Evolutionary conservation across 768 basidiomycete species (phyloP), one percentile per base, ranked within the genome.

Genomic region (Hygrocybe coccinea): DNA sequence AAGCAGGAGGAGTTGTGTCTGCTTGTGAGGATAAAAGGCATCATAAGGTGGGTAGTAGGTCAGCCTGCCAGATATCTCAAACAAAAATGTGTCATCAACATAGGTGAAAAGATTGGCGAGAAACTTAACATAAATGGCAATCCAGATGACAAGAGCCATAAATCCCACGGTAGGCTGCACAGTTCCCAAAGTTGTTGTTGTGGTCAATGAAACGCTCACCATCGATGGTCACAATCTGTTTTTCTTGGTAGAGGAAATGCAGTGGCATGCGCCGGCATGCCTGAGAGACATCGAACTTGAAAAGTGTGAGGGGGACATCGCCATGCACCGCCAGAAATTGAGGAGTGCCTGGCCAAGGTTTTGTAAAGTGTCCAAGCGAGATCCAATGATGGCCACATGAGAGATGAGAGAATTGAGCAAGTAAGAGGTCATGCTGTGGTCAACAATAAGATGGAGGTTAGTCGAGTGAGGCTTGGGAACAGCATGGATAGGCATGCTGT

Each of bases 391-490:
- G 34, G 64, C 63, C 1, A 65, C 56, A 0, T 39, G 35, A 0
- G 62, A 51, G 52, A 76, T 73, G 63, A 69, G 67, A 0, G 69
- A n/a, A n/a, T n/a, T n/a, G n/a, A n/a, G n/a, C n/a, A n/a, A n/a
- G n/a, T n/a, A n/a, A n/a, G n/a, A n/a, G 64, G 57, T 80, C 79
- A 1, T 63, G 43, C 65, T 71, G 10, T 79, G 78, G 54, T 81
- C 64, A 8, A 63, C 68, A 9, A 81, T 62, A 0, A 80, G 64
- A 0, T 70, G 57, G 2, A 74, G 57, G 24, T 77, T 74, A 15
- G 60, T 59, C 0, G 73, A 65, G 0, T 58, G 46, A 0, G 65
- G 59, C 35, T 76, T 76, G 0, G 75, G 77, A 0, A 80, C 70
- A 1, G 68, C 69, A 35, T 70, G 60, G 0, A 78, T 60, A 0